Percentiles rank a stretch among this genome's conserved stretches.
Evolutionary conservation across 148 eudicot genomes (phyloP).

Genomic region (Persicaria tinctoria): DNA sequence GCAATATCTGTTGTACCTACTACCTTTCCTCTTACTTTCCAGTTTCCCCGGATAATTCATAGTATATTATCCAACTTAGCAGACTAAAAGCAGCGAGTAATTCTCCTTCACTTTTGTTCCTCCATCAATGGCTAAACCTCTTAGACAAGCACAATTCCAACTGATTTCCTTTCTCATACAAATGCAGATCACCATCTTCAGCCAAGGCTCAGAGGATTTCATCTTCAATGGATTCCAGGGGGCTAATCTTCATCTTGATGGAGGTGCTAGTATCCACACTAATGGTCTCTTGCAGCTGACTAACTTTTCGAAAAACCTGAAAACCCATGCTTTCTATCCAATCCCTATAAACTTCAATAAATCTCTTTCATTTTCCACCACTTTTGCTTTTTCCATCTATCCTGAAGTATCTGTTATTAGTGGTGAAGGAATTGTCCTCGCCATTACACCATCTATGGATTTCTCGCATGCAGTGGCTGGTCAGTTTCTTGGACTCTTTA

Average conservation of each 20-base stretch:
- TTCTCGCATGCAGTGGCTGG: background rate
- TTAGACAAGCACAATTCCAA: too few species aligned
- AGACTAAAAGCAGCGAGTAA: too few species aligned
- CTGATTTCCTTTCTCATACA: too few species aligned
- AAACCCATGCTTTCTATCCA: slow-evolving; percentile 5
- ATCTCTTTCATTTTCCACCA: background rate
- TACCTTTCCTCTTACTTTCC: too few species aligned
- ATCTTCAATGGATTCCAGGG: slow-evolving; percentile 12
- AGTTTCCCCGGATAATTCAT: too few species aligned
- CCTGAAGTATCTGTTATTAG: background rate
- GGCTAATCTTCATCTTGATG: background rate
- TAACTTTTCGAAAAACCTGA: background rate
- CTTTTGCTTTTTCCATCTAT: slow-evolving; percentile 1
- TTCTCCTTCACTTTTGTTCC: too few species aligned
- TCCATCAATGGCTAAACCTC: too few species aligned
- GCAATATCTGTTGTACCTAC: too few species aligned
- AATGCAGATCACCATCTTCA: too few species aligned
- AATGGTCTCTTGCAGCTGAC: slow-evolving; percentile 11
- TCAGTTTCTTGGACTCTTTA: background rate
- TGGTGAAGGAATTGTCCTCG: background rate
- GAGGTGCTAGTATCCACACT: slow-evolving; percentile 4
- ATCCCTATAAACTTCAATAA: background rate
- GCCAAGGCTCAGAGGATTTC: background rate
- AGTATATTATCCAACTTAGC: too few species aligned
- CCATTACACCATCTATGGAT: background rate